These are phyloP conservation scores for Cardamine resedifolia DNA, from an alignment of 345 rosid species.

Conservation along the genomic window DNA sequence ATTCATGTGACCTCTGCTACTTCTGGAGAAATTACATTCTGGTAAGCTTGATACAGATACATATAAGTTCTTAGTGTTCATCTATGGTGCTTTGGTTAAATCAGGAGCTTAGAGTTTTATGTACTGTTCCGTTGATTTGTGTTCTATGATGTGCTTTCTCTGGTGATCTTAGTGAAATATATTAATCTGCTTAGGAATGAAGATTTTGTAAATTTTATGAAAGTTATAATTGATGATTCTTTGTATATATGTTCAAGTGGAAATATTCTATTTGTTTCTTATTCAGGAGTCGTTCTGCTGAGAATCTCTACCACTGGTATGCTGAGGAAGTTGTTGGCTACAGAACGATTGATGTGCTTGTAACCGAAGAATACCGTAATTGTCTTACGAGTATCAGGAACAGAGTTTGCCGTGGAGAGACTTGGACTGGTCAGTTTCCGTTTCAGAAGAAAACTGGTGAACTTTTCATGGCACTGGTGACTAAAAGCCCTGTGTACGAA, in stretches of 20 bases:
- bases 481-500: constrained; percentile 67
- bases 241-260: background rate
- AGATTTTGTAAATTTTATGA: background rate
- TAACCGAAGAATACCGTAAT: constrained; percentile 52
- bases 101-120: background rate
- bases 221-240: background rate
- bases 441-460: constrained; percentile 70
- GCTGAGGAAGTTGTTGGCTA: constrained; percentile 63
- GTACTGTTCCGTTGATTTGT: background rate
- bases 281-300: constrained; percentile 83
- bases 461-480: constrained; percentile 62
- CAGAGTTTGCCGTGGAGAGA: constrained; percentile 48
- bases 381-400: constrained; percentile 47
- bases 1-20: constrained; percentile 58
- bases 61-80: background rate
- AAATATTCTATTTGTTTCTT: background rate
- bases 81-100: background rate
- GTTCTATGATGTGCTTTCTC: background rate
- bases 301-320: constrained; percentile 77
- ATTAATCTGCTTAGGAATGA: background rate
- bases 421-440: constrained; percentile 93
- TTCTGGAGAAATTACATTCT: constrained; percentile 59
- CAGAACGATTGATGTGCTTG: constrained; percentile 52
- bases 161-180: background rate
- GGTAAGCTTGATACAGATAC: constrained; percentile 41